Base-by-base conservation (phyloP, 805 yeast species). In the Ogataea ramenticola region DNA sequence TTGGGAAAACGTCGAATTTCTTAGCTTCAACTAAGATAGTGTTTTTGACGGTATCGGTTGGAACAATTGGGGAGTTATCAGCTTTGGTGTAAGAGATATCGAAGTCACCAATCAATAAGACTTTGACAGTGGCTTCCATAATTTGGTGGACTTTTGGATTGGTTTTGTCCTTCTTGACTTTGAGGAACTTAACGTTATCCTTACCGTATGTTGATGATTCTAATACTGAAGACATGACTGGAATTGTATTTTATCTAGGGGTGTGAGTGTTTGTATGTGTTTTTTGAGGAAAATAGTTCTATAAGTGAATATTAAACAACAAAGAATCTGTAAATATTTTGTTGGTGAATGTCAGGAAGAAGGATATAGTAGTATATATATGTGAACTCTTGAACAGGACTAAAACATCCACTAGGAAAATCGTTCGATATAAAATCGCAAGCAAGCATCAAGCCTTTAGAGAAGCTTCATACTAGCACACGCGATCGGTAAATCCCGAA, bases 31-130 rank as follows among this genome's bases (percentile, higher is more conserved):
- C 74, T 60, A 85, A 72, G 50, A 86, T 79, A 42, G 96, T 89
- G 72, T 89, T 89, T 66, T 89, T 89, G 44, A 88, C 89, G 1
- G 96, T 87, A 65, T 89, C 96, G 9, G 97, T 90, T 46, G 97
- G 96, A 41, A 90, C 95, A 57, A 90, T 80, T n/a, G 85, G 77
- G 2, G 85, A 60, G 69, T 90, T 90, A 67, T 90, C 95, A 33
- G 96, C 96, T 46, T 82, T 58, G 41, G 96, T 90, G 71, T 86
- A 90, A 3, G 96, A 80, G 27, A 68, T 66, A 49, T 85, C 96
- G 56, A 90, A 81, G 45, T 73, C 76, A 49, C 97, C 97, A 53
- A 75, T 80, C 46, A 90, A 72, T 41, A 90, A 70, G 24, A 82
- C 82, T 50, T 74, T 72, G 45, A 86, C 95, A 45, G 88, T 83